Percentiles rank a stretch among this genome's conserved stretches.
These are phyloP conservation scores for Syncephalis plumigaleata DNA, from an alignment of 371 early-diverging fungal genomes.

Conservation along the genomic window DNA sequence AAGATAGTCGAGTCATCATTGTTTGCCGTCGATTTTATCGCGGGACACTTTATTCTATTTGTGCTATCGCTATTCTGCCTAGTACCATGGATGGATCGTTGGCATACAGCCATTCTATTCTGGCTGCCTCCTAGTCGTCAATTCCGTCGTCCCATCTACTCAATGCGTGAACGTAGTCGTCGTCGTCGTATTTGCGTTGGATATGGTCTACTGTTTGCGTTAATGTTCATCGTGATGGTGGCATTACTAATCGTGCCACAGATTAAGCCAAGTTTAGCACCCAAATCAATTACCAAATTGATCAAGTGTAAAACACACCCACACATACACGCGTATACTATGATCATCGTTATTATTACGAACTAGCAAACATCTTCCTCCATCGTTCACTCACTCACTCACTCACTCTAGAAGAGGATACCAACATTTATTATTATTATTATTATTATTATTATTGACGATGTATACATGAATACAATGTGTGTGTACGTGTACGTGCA, in stretches of 20 bases:
- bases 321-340: too few relatives aligned
- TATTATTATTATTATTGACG: too few relatives aligned
- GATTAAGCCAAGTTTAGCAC: too few relatives aligned
- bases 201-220: conserved; percentile 49
- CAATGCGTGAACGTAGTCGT: conserved; percentile 33
- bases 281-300: too few relatives aligned
- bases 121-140: conserved; percentile 69
- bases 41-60: conserved; percentile 57
- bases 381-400: too few relatives aligned
- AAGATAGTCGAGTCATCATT: conserved; percentile 75
- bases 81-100: conserved; percentile 54
- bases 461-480: too few relatives aligned
- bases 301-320: too few relatives aligned
- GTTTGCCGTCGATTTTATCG: conserved; percentile 62
- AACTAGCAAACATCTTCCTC: too few relatives aligned
- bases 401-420: too few relatives aligned
- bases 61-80: conserved; percentile 45
- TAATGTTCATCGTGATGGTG: conserved; percentile 34
- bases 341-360: too few relatives aligned
- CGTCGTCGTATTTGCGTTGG: conserved; percentile 38
- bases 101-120: conserved; percentile 72
- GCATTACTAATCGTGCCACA: conserved; percentile 34
- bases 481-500: too few relatives aligned
- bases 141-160: conserved; percentile 61
- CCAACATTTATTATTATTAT: too few relatives aligned